Percentiles rank a stretch among this genome's conserved stretches.
Conservation (phyloP, 1,284 basidiomycete species). For the Apiotrichum montevideense region DNA sequence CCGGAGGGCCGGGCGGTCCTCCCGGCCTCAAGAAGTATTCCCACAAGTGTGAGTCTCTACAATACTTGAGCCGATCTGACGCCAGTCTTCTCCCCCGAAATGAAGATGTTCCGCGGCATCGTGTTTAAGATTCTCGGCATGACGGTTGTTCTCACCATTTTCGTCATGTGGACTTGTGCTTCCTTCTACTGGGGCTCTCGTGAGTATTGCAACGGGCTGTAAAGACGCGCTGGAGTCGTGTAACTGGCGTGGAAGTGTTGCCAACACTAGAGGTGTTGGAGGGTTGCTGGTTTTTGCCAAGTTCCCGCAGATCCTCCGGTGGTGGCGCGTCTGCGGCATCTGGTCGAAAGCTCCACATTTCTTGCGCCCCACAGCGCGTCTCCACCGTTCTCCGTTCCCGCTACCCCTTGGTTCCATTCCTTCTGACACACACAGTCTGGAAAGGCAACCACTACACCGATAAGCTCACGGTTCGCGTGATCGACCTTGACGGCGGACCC, state of each 20-base stretch:
- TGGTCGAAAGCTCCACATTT: too few species aligned
- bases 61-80: constrained; percentile 2
- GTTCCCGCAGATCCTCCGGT: too few species aligned
- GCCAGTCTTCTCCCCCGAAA: constrained; percentile 30
- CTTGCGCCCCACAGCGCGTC: too few species aligned
- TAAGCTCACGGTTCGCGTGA: constrained; percentile 49
- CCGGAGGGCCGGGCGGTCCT: background rate
- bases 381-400: too few species aligned
- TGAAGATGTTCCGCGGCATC: constrained; percentile 29
- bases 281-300: background rate
- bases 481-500: constrained; percentile 50
- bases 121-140: constrained; percentile 33
- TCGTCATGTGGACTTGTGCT: constrained; percentile 41
- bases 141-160: constrained; percentile 25
- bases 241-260: too few species aligned
- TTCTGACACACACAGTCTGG: constrained; percentile 26
- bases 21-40: constrained; percentile 20
- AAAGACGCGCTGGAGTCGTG: too few species aligned
- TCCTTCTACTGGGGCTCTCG: constrained; percentile 51
- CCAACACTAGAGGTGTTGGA: too few species aligned
- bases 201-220: constrained; percentile 13
- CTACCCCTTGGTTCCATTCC: too few species aligned
- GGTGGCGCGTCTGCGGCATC: too few species aligned
- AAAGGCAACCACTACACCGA: constrained; percentile 41
- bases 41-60: constrained; percentile 16